These are phyloP conservation scores for Nitzschia sp. DNA, from an alignment of 108 stramenopile species.

Conservation along the genomic window DNA sequence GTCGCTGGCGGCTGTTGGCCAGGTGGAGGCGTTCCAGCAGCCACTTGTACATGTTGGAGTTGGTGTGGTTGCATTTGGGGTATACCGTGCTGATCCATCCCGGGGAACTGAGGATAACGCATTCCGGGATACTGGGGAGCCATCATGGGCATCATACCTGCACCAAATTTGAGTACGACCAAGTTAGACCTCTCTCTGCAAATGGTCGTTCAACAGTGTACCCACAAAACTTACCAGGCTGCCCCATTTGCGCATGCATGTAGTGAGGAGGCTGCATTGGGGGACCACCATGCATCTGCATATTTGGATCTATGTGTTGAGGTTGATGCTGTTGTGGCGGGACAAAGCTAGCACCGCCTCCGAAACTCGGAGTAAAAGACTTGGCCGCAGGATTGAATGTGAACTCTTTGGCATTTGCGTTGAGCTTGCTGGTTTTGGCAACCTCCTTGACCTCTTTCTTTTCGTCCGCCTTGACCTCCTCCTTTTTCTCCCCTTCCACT, in stretches of 20 bases:
- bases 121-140: constrained; percentile 57
- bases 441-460: constrained; percentile 39
- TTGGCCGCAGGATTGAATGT: constrained; percentile 81
- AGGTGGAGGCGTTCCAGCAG: constrained; percentile 3
- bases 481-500: not conserved
- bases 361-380: constrained; percentile 70
- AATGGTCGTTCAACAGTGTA: too few species aligned
- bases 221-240: constrained; percentile 44
- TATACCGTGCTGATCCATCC: constrained; percentile 46
- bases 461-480: constrained; percentile 16
- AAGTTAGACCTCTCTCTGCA: not conserved
- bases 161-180: too few species aligned
- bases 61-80: constrained; percentile 41
- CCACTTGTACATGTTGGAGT: constrained; percentile 34
- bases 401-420: constrained; percentile 80
- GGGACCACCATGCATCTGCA: constrained; percentile 33
- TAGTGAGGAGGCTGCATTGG: constrained; percentile 51
- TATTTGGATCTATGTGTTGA: constrained; percentile 29
- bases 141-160: constrained; percentile 84
- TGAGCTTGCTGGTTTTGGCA: constrained; percentile 65
- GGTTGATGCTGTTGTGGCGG: constrained; percentile 27
- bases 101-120: constrained; percentile 50
- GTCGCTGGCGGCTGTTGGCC: constrained; percentile 2
- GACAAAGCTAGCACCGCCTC: constrained; percentile 23
- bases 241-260: constrained; percentile 36